A percentile compares a stretch with the other conserved stretches of the same genome.
Evolutionary conservation across 352 stramenopile species (phyloP).

Genomic region (Thraustotheca clavata): DNA sequence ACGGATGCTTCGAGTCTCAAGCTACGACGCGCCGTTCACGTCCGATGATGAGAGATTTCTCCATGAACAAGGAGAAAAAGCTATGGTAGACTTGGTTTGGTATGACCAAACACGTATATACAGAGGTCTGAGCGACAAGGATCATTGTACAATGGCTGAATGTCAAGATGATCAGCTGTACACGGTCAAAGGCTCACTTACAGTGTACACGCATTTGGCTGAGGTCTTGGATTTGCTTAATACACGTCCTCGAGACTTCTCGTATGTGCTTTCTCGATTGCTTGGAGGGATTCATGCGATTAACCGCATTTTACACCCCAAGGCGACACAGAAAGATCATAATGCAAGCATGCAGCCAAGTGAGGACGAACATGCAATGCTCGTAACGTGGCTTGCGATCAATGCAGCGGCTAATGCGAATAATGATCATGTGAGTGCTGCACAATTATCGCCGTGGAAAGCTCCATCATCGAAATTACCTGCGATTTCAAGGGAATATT

Average conservation of each 20-base stretch:
- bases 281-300: constrained; percentile 8
- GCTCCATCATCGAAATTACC: background rate
- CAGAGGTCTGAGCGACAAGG: constrained; percentile 12
- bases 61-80: constrained; percentile 9
- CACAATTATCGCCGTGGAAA: no score
- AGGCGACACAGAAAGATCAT: background rate
- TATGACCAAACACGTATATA: constrained; percentile 3
- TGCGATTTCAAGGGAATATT: constrained; percentile 12
- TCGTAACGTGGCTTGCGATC: constrained; percentile 12
- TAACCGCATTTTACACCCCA: background rate
- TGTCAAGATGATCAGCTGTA: background rate
- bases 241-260: background rate
- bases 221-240: constrained; percentile 18
- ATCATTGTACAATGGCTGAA: constrained; percentile 3
- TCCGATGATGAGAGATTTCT: constrained; percentile 4
- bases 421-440: background rate
- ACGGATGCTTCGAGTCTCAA: background rate
- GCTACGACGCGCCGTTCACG: constrained; percentile 13
- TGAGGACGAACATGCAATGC: constrained; percentile 16
- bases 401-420: background rate
- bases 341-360: background rate
- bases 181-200: constrained; percentile 14
- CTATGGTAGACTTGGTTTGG: constrained; percentile 5
- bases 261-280: constrained; percentile 3
- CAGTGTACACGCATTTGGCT: constrained; percentile 13